Percentiles rank a stretch among this genome's conserved stretches.
Evolutionary conservation across 306 rosid species (phyloP).

Genomic region (Cucurbita argyrosperma): DNA sequence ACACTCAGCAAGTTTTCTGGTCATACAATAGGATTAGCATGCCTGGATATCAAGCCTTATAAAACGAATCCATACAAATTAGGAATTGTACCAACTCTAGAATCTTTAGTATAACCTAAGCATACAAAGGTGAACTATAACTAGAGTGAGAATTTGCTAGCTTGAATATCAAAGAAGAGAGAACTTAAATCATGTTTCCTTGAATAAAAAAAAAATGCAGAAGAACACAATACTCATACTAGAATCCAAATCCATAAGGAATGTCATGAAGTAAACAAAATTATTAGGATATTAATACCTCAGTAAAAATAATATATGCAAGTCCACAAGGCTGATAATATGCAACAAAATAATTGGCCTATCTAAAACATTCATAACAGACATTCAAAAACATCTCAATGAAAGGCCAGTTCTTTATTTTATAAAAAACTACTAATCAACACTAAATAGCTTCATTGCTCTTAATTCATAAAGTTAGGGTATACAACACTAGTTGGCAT

Average conservation of each 20-base stretch:
- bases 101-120: background rate
- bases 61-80: background rate
- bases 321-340: background rate
- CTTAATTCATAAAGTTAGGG: background rate
- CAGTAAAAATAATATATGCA: background rate
- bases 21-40: background rate
- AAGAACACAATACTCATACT: background rate
- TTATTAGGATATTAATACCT: background rate
- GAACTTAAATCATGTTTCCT: background rate
- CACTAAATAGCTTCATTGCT: background rate
- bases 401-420: background rate
- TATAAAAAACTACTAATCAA: background rate
- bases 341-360: background rate
- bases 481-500: background rate
- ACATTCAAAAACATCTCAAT: background rate
- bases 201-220: background rate
- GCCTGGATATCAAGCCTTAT: background rate
- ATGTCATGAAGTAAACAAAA: background rate
- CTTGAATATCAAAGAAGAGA: background rate
- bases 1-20: background rate
- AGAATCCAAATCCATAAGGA: background rate
- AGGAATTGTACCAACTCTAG: background rate
- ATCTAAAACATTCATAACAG: background rate
- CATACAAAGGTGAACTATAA: background rate
- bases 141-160: background rate